Evolutionary conservation across 345 rosid species (phyloP), one percentile per base, ranked within the genome.

Genomic region (Excoecaria cochinchinensis): DNA sequence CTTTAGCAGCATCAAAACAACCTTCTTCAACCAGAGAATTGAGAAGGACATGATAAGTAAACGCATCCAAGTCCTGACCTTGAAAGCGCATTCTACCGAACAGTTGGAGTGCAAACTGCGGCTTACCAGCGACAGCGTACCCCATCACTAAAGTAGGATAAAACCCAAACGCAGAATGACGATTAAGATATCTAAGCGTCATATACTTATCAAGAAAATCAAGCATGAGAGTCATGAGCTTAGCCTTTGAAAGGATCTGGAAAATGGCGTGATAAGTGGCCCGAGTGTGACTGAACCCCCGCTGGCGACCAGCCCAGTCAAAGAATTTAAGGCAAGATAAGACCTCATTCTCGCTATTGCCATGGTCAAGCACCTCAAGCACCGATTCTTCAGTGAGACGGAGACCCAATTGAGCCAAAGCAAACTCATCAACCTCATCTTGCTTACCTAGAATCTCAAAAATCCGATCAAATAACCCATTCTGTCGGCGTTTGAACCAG

Each of bases 251-350:
- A 6, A 93, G 88, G 82, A 91, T 90, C 83, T 87, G 91, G 77
- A 90, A 88, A 24, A 93, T 84, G 39, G 98, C 93, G 31, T 85
- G 79, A 71, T 81, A 91, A 8, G 97, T 89, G 25, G 82, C 83
- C 3, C 90, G 90, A 2, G 96, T 86, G 71, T 91, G 99, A 62
- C 67, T 47, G 53, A 85, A 95, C 3, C 89, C 86, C 0, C 75
- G 84, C 70, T 91, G 98, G 14, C 83, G 87, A 21, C 96, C 96
- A 3, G 91, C 97, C 99, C 99, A 95, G 56, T 91, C 99, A 81
- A 91, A 93, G 89, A 95, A 91, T 74, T 85, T 86, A 76, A 95
- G 85, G 71, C 98, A 93, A 8, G 90, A 82, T 16, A 89, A 82
- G 52, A 93, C 84, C 40, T 87, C 88, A 11, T 76, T 42, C 78